A percentile compares a stretch with the other conserved stretches of the same genome.
These are phyloP conservation scores for Alnus rubra DNA, from an alignment of 306 rosid species.

Conservation along the genomic window DNA sequence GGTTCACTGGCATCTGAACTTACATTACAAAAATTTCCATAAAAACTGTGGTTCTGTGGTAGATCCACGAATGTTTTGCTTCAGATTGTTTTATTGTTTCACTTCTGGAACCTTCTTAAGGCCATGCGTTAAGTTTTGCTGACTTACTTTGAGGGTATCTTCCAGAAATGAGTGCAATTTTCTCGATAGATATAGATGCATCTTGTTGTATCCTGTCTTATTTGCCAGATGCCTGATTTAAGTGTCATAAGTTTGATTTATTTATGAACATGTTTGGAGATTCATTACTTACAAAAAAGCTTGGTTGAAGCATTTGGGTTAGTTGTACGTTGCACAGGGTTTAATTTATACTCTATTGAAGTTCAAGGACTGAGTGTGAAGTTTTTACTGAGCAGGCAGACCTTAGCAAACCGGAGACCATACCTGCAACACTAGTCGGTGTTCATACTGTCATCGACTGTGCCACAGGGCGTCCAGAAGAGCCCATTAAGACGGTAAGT, in stretches of 20 bases:
- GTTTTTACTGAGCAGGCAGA: constrained; percentile 64
- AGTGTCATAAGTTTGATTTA: neutral
- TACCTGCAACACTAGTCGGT: constrained; percentile 94
- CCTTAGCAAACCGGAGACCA: constrained; percentile 83
- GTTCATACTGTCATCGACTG: constrained; percentile 87
- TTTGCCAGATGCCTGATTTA: neutral
- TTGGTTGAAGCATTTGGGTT: neutral
- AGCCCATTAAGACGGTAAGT: constrained; percentile 78
- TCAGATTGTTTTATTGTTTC: neutral
- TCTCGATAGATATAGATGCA: neutral
- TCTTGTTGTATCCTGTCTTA: neutral
- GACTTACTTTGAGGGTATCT: neutral
- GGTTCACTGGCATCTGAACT: neutral
- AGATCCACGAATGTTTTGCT: neutral
- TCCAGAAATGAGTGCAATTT: neutral
- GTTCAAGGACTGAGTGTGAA: neutral
- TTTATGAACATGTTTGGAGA: neutral
- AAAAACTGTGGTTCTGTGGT: neutral
- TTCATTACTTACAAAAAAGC: neutral
- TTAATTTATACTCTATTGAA: neutral
- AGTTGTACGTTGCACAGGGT: neutral
- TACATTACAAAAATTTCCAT: neutral
- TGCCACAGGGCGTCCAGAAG: constrained; percentile 97
- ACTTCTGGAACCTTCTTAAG: neutral
- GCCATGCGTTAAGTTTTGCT: neutral